These are phyloP conservation scores for Talaromyces sp. DNA, from an alignment of 2,329 filamentous ascomycete species.

Conservation along the genomic window DNA sequence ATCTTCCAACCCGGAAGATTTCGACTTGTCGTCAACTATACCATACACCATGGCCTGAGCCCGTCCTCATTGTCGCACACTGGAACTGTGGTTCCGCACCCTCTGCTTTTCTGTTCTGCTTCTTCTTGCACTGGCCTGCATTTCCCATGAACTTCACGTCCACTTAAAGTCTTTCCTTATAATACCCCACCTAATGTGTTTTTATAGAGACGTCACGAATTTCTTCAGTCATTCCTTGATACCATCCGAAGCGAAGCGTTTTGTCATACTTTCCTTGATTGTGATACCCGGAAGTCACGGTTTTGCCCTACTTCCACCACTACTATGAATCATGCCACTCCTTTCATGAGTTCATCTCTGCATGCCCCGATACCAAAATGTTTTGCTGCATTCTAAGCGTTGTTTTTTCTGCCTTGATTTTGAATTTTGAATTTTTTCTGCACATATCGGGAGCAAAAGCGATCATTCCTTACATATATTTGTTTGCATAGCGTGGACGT, in stretches of 20 bases:
- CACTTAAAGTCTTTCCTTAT: slow-evolving; percentile 14
- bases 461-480: slow-evolving; percentile 13
- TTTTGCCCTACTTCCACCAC: slow-evolving; percentile 12
- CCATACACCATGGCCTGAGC: slow-evolving; percentile 25
- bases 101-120: slow-evolving; percentile 4
- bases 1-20: slow-evolving; percentile 22
- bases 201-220: slow-evolving; percentile 19
- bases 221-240: slow-evolving; percentile 28
- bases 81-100: slow-evolving; percentile 1
- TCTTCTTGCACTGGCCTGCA: slow-evolving; percentile 14
- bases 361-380: slow-evolving; percentile 13
- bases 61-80: slow-evolving; percentile 19
- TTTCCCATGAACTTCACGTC: slow-evolving; percentile 16
- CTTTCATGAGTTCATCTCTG: slow-evolving; percentile 16
- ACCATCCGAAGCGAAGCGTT: slow-evolving; percentile 18
- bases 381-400: slow-evolving; percentile 10
- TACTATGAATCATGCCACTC: slow-evolving; percentile 18
- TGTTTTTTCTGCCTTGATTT: neutral
- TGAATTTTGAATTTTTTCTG: slow-evolving; percentile 6
- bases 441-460: slow-evolving; percentile 14
- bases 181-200: slow-evolving; percentile 13
- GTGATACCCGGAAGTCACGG: slow-evolving; percentile 14
- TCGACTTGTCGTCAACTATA: slow-evolving; percentile 29
- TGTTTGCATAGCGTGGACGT: slow-evolving; percentile 15
- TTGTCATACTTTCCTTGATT: slow-evolving; percentile 19